Evolutionary conservation across 148 eudicot genomes (phyloP).

Genomic region (Vaccinium darrowii): DNA sequence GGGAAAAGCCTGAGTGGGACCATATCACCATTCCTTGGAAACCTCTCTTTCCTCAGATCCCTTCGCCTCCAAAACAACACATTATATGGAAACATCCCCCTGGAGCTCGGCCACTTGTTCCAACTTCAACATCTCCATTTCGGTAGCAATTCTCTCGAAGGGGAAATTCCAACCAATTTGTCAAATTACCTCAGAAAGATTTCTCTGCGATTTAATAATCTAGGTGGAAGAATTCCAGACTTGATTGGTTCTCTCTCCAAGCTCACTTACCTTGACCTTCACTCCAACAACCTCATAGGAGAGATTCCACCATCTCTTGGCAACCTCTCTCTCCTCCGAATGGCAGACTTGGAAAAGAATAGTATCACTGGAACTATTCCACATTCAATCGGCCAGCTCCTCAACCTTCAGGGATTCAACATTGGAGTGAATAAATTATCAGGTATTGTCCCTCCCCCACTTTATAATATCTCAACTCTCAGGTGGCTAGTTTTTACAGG

Average conservation of each 20-base stretch:
- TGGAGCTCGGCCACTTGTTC: not conserved
- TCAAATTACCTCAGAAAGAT: not conserved
- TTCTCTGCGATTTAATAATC: not conserved
- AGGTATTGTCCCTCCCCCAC: not conserved
- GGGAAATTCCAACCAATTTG: not conserved
- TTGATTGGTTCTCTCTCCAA: not conserved
- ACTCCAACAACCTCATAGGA: not conserved
- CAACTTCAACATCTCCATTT: not conserved
- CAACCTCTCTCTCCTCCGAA: not conserved
- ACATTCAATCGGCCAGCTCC: not conserved
- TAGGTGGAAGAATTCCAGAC: not conserved
- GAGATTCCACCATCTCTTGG: constrained; percentile 1
- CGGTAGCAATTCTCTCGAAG: not conserved
- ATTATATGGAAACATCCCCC: not conserved
- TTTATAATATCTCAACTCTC: no score
- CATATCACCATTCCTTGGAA: not conserved
- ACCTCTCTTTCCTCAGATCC: constrained; percentile 1
- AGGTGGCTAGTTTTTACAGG: no score
- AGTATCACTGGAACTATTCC: not conserved
- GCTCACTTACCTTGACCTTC: rapidly evolving
- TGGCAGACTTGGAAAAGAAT: not conserved
- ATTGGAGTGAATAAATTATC: not conserved
- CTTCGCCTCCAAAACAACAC: not conserved
- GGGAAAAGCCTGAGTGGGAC: not conserved
- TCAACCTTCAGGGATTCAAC: not conserved